phyloP scores from a whole-genome alignment of 202 grass and related monocot genomes.

The Panicum virgatum region DNA sequence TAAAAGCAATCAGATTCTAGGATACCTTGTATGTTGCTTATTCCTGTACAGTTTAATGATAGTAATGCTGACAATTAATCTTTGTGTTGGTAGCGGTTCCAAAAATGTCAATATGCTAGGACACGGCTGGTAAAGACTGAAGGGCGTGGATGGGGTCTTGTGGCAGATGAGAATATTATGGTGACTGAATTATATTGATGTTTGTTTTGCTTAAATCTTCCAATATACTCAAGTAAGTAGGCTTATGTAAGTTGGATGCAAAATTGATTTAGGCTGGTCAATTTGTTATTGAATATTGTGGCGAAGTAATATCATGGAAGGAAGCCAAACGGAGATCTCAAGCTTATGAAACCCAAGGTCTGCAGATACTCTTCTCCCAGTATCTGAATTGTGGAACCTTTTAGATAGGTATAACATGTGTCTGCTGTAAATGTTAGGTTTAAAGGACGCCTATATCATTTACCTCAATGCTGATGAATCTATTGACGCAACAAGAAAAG shows the following conservation, averaged over 20 bases:
- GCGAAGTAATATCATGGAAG: conserved; percentile 98
- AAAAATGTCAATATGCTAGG: conserved; percentile 88
- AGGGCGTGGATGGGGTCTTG: conserved; percentile 94
- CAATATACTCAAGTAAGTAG: not conserved
- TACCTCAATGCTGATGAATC: conserved; percentile 92
- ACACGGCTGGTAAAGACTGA: conserved; percentile 81
- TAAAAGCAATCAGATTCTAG: conserved; percentile 28
- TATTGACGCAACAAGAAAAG: conserved; percentile 97
- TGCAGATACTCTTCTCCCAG: conserved; percentile 31
- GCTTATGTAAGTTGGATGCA: not conserved
- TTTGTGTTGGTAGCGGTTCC: conserved; percentile 67
- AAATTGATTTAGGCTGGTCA: conserved; percentile 70
- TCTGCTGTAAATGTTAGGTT: conserved; percentile 49
- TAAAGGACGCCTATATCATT: conserved; percentile 95
- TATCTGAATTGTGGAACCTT: conserved; percentile 12
- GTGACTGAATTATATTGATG: conserved; percentile 49
- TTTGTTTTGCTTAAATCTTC: conserved; percentile 15
- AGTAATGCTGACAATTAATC: conserved; percentile 27
- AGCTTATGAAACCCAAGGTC: conserved; percentile 85
- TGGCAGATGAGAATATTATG: conserved; percentile 89
- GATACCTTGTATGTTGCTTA: not conserved
- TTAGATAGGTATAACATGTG: conserved; percentile 22
- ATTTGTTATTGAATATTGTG: conserved; percentile 98
- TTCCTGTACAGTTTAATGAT: conserved; percentile 16
- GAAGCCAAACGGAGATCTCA: conserved; percentile 82